These are phyloP conservation scores for Inonotus obliquus DNA, from an alignment of 1,284 basidiomycete genomes.

Conservation along the genomic window DNA sequence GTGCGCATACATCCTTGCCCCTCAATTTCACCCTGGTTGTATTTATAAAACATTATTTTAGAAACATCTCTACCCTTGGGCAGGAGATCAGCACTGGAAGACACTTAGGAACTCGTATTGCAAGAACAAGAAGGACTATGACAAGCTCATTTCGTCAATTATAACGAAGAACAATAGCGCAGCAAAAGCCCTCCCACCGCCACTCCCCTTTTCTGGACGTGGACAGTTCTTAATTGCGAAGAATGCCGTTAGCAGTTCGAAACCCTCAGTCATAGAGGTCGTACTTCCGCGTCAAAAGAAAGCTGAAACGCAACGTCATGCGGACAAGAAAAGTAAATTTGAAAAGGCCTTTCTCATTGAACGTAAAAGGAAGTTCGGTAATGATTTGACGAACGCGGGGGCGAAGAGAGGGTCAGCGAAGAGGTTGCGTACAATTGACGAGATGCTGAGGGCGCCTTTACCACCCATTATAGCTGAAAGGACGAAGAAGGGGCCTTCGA, in stretches of 20 bases:
- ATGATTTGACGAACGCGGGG: constrained; percentile 4
- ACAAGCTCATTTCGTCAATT: constrained; percentile 9
- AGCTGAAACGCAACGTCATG: neutral
- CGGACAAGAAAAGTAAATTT: neutral
- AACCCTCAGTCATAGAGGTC: neutral
- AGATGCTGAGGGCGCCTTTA: constrained; percentile 2
- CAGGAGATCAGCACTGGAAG: constrained; percentile 9
- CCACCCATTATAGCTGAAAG: neutral
- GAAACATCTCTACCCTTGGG: constrained; percentile 13
- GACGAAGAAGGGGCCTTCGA: neutral
- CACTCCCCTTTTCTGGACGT: neutral
- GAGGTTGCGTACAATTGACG: constrained; percentile 3
- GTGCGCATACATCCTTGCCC: neutral
- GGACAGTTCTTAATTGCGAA: neutral
- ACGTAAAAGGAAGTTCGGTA: constrained; percentile 8
- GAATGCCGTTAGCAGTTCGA: neutral
- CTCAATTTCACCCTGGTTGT: neutral
- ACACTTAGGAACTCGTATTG: constrained; percentile 14
- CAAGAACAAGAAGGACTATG: constrained; percentile 17
- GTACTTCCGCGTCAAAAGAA: neutral
- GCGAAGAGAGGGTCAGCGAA: neutral
- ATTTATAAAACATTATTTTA: neutral
- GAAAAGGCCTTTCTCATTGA: neutral
- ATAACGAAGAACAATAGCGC: neutral
- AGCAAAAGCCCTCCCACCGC: neutral